Evolutionary conservation across 345 rosid genomes (phyloP).

Genomic region (Populus euphratica): DNA sequence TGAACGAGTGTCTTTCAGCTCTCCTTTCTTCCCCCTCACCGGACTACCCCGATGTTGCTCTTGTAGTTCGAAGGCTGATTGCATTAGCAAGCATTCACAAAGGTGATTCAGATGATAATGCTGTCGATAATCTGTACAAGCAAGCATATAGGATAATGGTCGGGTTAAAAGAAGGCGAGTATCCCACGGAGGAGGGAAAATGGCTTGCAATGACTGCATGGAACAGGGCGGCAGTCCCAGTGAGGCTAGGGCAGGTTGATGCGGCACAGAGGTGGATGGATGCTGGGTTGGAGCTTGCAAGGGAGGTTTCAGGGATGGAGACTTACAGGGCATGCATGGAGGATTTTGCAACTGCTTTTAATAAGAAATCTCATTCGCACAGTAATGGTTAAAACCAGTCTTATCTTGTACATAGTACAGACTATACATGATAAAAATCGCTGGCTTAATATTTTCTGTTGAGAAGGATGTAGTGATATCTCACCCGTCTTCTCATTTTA

Average conservation of each 20-base stretch:
- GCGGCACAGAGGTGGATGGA: slow-evolving; percentile 75
- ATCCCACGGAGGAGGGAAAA: slow-evolving; percentile 82
- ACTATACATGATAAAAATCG: neutral
- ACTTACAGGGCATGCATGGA: slow-evolving; percentile 78
- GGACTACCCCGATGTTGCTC: slow-evolving; percentile 59
- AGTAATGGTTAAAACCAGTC: slow-evolving; percentile 16
- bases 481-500: no score
- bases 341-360: slow-evolving; percentile 55
- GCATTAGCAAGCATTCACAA: slow-evolving; percentile 59
- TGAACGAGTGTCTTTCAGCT: slow-evolving; percentile 64
- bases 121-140: slow-evolving; percentile 61
- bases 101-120: slow-evolving; percentile 61
- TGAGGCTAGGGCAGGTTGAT: slow-evolving; percentile 62
- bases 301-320: slow-evolving; percentile 69
- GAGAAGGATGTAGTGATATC: no score
- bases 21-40: slow-evolving; percentile 67
- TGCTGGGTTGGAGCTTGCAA: slow-evolving; percentile 61
- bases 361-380: slow-evolving; percentile 34
- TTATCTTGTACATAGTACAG: neutral
- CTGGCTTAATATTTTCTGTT: no score
- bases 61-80: slow-evolving; percentile 63
- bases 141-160: slow-evolving; percentile 84
- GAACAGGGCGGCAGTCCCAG: slow-evolving; percentile 80
- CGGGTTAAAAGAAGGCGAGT: slow-evolving; percentile 82
- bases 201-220: slow-evolving; percentile 97